Base-by-base conservation (phyloP, 2,329 filamentous ascomycete species). In the Ophiostoma sp. region DNA sequence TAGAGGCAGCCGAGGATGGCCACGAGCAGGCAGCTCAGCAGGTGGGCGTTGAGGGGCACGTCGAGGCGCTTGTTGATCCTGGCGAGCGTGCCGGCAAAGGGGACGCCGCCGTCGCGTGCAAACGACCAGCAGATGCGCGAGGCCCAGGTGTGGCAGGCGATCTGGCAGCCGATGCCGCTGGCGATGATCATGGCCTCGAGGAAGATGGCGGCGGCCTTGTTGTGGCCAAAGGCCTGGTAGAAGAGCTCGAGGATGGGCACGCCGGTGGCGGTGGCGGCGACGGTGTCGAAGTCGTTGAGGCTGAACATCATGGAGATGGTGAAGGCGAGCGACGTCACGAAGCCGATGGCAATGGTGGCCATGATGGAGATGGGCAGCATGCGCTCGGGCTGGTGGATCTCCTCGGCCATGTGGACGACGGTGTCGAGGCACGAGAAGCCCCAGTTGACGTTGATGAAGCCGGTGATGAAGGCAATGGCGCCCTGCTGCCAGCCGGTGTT, bases 201-300 rank as follows among this genome's bases (percentile, higher is more conserved):
- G 17, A 81, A 80, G 1, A 82, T 81, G 0, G 84, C 81, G 0
- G 81, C 84, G 0, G 80, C 80, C 2, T 80, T 76, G 17, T 80
- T 83, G 1, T 80, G 77, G 1, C 5, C 15, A 27, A 64, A 69
- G 48, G 54, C 67, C 15, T 88, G 81, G 68, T 86, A 81, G 74
- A 89, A 87, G 73, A 87, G 86, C 0, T 87, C 85, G 62, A 84
- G 85, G 0, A 81, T 81, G 0, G 84, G 85, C 0, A 79, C 79
- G 0, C 80, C 81, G 1, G 72, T 65, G 69, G 73, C 65, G n/a
- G 74, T 69, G 33, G 44, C 48, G 27, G 72, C 68, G 20, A 72
- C 67, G 5, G 79, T 73, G 67, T 72, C 57, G 8, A 70, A n/a
- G n/a, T 72, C 68, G 57, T 78, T 76, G 15, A 81, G 62, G 6